Conservation (phyloP, 139 green algal species). For the Astrephomene gubernaculifera region DNA sequence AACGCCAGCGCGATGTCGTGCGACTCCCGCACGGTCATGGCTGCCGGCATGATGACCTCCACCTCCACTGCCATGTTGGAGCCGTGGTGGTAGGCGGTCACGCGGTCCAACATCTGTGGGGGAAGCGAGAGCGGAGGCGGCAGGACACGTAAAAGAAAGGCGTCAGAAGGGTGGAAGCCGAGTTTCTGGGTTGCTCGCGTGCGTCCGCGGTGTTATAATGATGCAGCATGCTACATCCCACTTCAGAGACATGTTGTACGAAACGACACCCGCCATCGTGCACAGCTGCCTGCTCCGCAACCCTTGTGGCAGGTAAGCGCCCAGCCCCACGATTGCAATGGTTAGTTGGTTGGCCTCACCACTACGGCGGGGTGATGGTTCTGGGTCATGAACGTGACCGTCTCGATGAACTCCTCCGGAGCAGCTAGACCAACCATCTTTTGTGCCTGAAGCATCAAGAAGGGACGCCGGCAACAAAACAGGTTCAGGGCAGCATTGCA, state of each 20-base stretch:
- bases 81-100: constrained; percentile 44
- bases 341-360: not conserved
- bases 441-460: constrained; percentile 57
- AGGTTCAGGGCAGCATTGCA: no score
- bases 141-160: not conserved
- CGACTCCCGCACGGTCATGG: constrained; percentile 69
- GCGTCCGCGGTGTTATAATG: no score
- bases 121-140: not conserved
- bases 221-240: no score
- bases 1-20: constrained; percentile 81
- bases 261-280: no score
- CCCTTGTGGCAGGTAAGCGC: no score
- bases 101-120: constrained; percentile 29
- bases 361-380: not conserved
- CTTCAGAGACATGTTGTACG: no score
- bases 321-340: not conserved
- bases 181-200: no score
- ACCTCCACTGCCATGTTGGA: constrained; percentile 75
- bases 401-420: constrained; percentile 57
- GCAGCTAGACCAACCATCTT: constrained; percentile 79
- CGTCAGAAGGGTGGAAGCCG: not conserved
- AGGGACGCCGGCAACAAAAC: not conserved
- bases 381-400: not conserved
- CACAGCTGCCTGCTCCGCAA: no score
- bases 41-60: constrained; percentile 76